Evolutionary conservation across 2,329 filamentous ascomycete species (phyloP), one percentile per base, ranked within the genome.

Genomic region (Atkinsonella texensis): DNA sequence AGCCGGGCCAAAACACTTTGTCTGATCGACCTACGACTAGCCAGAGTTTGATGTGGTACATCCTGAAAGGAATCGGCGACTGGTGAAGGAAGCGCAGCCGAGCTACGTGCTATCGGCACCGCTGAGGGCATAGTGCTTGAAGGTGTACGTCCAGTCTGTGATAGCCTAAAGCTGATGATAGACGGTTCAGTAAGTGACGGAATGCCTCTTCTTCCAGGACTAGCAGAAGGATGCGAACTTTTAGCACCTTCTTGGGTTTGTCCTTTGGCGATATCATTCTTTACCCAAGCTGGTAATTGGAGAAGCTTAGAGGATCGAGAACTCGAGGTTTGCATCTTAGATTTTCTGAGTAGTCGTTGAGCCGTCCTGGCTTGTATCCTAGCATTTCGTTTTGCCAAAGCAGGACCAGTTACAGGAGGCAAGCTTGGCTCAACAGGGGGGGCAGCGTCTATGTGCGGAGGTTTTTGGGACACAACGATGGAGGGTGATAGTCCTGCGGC

Each of bases 381-480:
- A 15, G 35, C 35, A 15, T 38, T 38, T 12, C 32, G 39, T 39
- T 48, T 48, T 23, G 33, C 13, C 15, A 15, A 35, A 31, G 28
- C 10, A 28, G 11, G 4, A 32, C 9, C 10, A 9, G 6, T 13
- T 15, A 13, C 18, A 31, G 48, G 23, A 13, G 53, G 52, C n/a
- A 49, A 23, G 0, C 44, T 50, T 2, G 56, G 49, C 7, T 43
- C 42, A 17, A 43, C 53, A n/a, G 53, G 46, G 3, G 57, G 56
- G n/a, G 49, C 46, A 28, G 57, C 55, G 20, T 45, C 45, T 15
- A 56, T 35, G 1, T 62, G 53, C 3, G 62, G 53, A 17, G 58
- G 58, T 2, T 57, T 55, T n/a, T 51, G 57, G 2, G 64, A 65
- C 1, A 66, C 47, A 10, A 68, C 51, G 4, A 68, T 59, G 7